Base-by-base conservation (phyloP, 371 early-diverging fungal species). In the Chytridiales sp. region DNA sequence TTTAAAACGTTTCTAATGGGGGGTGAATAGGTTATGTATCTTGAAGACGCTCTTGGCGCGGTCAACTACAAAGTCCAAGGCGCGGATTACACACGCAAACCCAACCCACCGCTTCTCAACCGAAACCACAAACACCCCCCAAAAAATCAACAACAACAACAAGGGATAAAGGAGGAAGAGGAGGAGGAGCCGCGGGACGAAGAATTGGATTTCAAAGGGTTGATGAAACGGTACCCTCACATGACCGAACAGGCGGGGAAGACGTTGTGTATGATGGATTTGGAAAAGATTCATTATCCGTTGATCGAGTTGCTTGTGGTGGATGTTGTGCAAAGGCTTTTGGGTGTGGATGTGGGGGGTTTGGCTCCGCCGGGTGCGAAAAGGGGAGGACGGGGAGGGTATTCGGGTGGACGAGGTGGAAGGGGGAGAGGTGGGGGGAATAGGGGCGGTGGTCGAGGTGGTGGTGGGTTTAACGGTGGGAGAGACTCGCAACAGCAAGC, bases 281-380 rank as follows among this genome's bases (percentile, higher is more conserved):
- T 60, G 4, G 66, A 68, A 3, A 73, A 68, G 53, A 72, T 76
- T 62, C 76, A 76, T 43, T 76, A 76, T 47, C 76, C 76, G 15
- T 56, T 76, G 32, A 69, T 76, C 39, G 76, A 70, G 47, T 41
- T 58, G 40, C 47, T 76, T n/a, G 69, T 76, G 19, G 53, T 43
- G 13, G 64, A 62, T 66, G 70, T 68, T 48, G 32, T 68, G 9
- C 54, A 56, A 13, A 47, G 59, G 47, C 51, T 76, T 15, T n/a
- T 69, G 11, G 50, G 47, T 22, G 22, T 17, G 21, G 41, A 50
- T 41, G 29, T 3, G 13, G 9, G 13, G 22, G 19, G 35, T 17
- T 27, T 9, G 19, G 48, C 42, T 21, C 47, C 55, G 2, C 60
- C 27, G 41, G 38, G 17, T 17, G 21, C n/a, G 22, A 13, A 17